phyloP scores from a whole-genome alignment of 805 yeast species.

The Candida caryicola region DNA sequence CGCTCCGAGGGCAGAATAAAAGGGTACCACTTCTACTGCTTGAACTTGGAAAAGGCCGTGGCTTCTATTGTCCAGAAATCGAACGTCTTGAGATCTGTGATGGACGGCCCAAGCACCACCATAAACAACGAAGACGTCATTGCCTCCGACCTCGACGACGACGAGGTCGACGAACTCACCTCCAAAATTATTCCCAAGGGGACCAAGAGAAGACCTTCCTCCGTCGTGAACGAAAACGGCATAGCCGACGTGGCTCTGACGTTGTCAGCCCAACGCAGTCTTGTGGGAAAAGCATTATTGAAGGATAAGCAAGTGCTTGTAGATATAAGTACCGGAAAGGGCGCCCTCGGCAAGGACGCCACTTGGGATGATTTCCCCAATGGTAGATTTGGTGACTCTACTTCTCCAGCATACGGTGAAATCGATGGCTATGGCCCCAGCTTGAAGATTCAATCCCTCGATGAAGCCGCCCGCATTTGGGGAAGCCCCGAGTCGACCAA shows the following conservation, averaged over 20 bases:
- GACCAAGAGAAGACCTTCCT: constrained; percentile 32
- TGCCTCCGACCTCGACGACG: constrained; percentile 42
- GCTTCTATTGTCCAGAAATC: constrained; percentile 77
- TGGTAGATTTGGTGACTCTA: constrained; percentile 92
- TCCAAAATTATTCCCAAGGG: constrained; percentile 16
- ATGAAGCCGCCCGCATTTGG: constrained; percentile 72
- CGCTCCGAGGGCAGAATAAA: constrained; percentile 57
- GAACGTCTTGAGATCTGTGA: constrained; percentile 44
- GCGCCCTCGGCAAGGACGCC: constrained; percentile 81
- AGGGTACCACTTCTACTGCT: constrained; percentile 90
- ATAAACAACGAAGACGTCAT: constrained; percentile 32
- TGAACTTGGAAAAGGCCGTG: constrained; percentile 88
- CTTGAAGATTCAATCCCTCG: constrained; percentile 63
- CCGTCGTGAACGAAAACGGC: constrained; percentile 42
- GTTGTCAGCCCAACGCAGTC: constrained; percentile 17
- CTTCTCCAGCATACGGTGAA: constrained; percentile 97
- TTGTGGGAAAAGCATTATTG: constrained; percentile 25
- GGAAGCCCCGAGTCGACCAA: constrained; percentile 61
- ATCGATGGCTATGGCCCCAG: constrained; percentile 96
- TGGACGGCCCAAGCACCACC: constrained; percentile 34
- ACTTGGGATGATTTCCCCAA: constrained; percentile 98
- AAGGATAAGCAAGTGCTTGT: constrained; percentile 53
- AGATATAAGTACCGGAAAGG: constrained; percentile 81
- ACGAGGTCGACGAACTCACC: constrained; percentile 28
- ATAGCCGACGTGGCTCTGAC: constrained; percentile 17